Conservation (phyloP, 164 flowering plant genomes). For the Aristolochia fimbriata region DNA sequence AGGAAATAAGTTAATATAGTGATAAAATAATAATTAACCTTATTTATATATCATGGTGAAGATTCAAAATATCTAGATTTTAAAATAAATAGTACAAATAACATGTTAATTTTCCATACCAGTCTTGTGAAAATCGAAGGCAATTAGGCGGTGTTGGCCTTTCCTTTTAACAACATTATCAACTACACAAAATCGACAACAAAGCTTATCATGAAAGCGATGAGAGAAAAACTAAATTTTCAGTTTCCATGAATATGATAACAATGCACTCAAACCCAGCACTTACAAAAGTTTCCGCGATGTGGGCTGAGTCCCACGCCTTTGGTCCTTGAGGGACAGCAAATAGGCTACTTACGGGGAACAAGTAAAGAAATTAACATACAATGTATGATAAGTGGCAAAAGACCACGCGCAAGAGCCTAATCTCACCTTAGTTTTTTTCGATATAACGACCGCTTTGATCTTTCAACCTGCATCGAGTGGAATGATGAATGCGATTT, state of each 20-base stretch:
- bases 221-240: too few relatives aligned
- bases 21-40: too few relatives aligned
- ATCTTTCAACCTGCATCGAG: constrained; percentile 53
- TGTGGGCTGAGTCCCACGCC: constrained; percentile 72
- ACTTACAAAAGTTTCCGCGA: constrained; percentile 90
- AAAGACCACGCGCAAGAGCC: neutral
- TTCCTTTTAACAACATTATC: constrained; percentile 75
- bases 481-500: neutral
- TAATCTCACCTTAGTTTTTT: constrained; percentile 49
- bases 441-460: constrained; percentile 65
- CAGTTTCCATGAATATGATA: too few relatives aligned
- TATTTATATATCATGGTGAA: too few relatives aligned
- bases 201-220: constrained; percentile 4
- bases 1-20: too few relatives aligned
- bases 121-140: constrained; percentile 84
- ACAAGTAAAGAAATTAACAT: constrained; percentile 1
- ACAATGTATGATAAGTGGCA: neutral
- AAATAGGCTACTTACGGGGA: constrained; percentile 51
- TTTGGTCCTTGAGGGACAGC: constrained; percentile 91
- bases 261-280: neutral
- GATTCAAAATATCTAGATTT: too few relatives aligned
- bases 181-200: constrained; percentile 31
- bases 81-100: neutral
- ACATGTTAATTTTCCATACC: constrained; percentile 43
- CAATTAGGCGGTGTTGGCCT: constrained; percentile 93